Percentiles rank a stretch among this genome's conserved stretches.
These are phyloP conservation scores for Novymonas esmeraldas DNA, from an alignment of 208 protist genomes.

Conservation along the genomic window DNA sequence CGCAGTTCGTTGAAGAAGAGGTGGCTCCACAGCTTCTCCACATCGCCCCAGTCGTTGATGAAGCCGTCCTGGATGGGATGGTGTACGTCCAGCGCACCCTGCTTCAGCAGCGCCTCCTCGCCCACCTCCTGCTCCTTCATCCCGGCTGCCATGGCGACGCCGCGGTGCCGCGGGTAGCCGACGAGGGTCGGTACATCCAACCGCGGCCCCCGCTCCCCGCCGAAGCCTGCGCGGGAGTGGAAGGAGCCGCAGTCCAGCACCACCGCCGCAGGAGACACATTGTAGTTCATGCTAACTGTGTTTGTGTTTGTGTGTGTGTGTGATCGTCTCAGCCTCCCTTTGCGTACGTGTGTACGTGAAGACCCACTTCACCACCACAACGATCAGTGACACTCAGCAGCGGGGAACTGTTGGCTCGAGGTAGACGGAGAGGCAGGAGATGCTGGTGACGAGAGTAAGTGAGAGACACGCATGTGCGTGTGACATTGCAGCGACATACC, in stretches of 20 bases:
- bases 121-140: constrained; percentile 91
- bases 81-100: constrained; percentile 75
- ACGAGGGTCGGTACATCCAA: constrained; percentile 89
- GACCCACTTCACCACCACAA: too few relatives aligned
- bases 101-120: constrained; percentile 83
- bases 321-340: background rate
- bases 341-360: background rate
- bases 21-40: constrained; percentile 93
- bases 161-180: constrained; percentile 86
- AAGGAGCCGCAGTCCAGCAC: constrained; percentile 85
- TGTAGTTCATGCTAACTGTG: constrained; percentile 21
- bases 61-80: constrained; percentile 79
- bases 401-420: too few relatives aligned
- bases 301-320: constrained; percentile 3
- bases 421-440: background rate
- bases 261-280: constrained; percentile 39
- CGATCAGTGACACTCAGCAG: too few relatives aligned
- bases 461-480: background rate
- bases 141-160: constrained; percentile 90
- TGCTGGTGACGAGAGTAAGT: background rate
- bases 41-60: constrained; percentile 91
- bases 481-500: too few relatives aligned
- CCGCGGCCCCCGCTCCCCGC: constrained; percentile 79
- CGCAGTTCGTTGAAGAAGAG: constrained; percentile 92
- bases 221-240: constrained; percentile 88